These are phyloP conservation scores for Candida labiduridarum DNA, from an alignment of 1,139 yeast species.

Conservation along the genomic window DNA sequence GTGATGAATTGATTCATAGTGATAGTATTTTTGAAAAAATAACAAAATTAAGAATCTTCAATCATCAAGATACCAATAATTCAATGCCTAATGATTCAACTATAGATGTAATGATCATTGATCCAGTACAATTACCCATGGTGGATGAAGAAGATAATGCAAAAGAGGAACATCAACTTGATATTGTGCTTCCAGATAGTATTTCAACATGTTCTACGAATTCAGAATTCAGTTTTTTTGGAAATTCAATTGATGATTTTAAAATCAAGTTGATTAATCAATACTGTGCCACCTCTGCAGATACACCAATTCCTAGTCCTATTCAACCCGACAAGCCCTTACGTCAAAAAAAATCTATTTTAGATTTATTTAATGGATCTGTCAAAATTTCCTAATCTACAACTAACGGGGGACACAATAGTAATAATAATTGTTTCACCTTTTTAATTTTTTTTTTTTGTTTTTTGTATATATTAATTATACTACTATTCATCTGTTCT, in stretches of 20 bases:
- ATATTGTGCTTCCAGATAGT: neutral
- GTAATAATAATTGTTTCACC: too few relatives aligned
- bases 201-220: neutral
- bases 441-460: too few relatives aligned
- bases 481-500: neutral
- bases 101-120: neutral
- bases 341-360: neutral
- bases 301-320: neutral
- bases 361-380: neutral
- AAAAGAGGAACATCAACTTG: neutral
- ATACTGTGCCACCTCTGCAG: neutral
- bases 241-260: conserved; percentile 4
- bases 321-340: neutral
- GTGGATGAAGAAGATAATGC: neutral
- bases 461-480: too few relatives aligned
- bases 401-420: too few relatives aligned
- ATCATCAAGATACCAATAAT: neutral
- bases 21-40: neutral
- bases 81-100: neutral
- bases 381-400: neutral
- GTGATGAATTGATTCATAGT: conserved; percentile 1
- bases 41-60: neutral
- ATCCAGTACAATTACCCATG: neutral
- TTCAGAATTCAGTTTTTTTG: conserved; percentile 1
- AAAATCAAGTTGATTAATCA: neutral